These are phyloP conservation scores for Pseudozyma sp. DNA, from an alignment of 1,284 basidiomycete genomes.

Conservation along the genomic window DNA sequence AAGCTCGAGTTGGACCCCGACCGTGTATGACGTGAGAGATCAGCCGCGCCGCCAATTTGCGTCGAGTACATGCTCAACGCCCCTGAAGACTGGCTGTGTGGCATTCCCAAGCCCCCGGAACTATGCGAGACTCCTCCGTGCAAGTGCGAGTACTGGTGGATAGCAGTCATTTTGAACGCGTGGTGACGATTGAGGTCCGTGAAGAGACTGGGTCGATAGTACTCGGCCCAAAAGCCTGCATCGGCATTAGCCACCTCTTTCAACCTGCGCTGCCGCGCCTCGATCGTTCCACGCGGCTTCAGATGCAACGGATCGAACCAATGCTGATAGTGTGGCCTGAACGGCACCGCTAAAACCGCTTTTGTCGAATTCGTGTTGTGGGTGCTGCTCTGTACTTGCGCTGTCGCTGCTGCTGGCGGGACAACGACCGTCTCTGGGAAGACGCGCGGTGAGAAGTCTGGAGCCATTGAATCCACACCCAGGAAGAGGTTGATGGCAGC, in stretches of 20 bases:
- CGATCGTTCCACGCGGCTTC: conserved; percentile 29
- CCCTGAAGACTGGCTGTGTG: conserved; percentile 31
- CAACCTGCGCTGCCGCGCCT: conserved; percentile 48
- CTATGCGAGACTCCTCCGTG: conserved; percentile 23
- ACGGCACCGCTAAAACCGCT: conserved; percentile 29
- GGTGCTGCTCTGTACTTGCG: neutral
- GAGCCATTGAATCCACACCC: conserved; percentile 74
- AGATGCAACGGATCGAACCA: conserved; percentile 59
- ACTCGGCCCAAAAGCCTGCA: conserved; percentile 65
- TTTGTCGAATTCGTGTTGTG: neutral
- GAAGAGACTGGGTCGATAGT: conserved; percentile 66
- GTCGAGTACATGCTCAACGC: conserved; percentile 42
- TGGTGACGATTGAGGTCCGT: conserved; percentile 67
- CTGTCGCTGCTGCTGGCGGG: neutral
- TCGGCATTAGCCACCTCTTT: conserved; percentile 57
- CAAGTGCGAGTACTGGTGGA: conserved; percentile 54
- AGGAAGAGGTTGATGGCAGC: conserved; percentile 96
- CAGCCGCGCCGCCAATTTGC: conserved; percentile 30
- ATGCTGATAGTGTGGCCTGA: conserved; percentile 51
- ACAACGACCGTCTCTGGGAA: conserved; percentile 29
- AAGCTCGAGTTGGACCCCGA: conserved; percentile 35
- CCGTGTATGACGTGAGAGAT: conserved; percentile 26
- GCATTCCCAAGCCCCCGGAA: conserved; percentile 29
- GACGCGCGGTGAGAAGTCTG: conserved; percentile 38
- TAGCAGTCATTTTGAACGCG: conserved; percentile 68